Evolutionary conservation across 139 green algal species (phyloP).

Genomic region (Coccomyxa sp.): DNA sequence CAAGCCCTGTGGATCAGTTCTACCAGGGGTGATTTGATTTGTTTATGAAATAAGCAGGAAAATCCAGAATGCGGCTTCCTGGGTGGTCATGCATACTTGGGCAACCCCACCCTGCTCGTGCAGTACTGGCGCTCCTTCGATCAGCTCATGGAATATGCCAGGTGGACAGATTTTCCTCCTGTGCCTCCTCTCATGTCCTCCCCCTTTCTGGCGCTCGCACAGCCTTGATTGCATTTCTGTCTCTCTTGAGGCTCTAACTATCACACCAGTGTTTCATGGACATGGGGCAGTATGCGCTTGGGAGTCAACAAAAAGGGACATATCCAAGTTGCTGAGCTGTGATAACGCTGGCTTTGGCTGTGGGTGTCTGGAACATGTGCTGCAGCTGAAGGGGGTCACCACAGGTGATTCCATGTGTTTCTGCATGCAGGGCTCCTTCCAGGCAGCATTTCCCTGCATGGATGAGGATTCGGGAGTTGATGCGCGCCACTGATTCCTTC

Average conservation of each 20-base stretch:
- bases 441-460: background rate
- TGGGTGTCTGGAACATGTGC: too few relatives aligned
- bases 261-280: too few relatives aligned
- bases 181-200: background rate
- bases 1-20: too few relatives aligned
- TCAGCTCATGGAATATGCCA: background rate
- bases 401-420: background rate
- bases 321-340: too few relatives aligned
- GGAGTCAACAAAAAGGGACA: too few relatives aligned
- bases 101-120: background rate
- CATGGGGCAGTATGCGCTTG: too few relatives aligned
- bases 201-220: too few relatives aligned
- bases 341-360: too few relatives aligned
- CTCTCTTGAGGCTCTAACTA: too few relatives aligned
- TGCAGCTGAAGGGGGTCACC: background rate
- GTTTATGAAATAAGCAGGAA: background rate
- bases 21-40: too few relatives aligned
- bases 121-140: background rate
- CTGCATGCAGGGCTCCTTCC: background rate
- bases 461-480: background rate
- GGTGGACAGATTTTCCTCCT: background rate
- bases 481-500: background rate
- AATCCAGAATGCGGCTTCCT: background rate
- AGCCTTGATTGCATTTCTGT: too few relatives aligned
- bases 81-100: background rate